phyloP scores from a whole-genome alignment of 2,329 filamentous ascomycete species.

The Colletotrichum spinosum region DNA sequence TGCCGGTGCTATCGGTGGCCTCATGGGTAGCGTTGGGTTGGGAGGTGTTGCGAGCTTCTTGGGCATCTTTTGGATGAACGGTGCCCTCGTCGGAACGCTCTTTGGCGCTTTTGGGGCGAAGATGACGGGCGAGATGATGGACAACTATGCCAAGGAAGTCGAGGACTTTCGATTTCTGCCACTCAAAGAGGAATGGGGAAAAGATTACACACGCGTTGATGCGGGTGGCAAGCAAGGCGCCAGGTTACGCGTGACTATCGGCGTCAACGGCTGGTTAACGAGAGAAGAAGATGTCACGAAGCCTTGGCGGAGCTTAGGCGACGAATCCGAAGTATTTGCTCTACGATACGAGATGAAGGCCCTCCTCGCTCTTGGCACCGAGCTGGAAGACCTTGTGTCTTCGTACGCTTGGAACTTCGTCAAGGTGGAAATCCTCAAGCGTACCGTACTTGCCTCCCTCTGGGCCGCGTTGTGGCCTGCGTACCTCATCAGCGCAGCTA shows the following conservation, averaged over 20 bases:
- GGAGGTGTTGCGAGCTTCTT: slow-evolving; percentile 89
- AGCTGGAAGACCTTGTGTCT: slow-evolving; percentile 77
- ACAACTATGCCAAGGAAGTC: slow-evolving; percentile 87
- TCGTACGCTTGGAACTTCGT: slow-evolving; percentile 81
- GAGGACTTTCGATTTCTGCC: slow-evolving; percentile 86
- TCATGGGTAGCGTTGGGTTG: slow-evolving; percentile 87
- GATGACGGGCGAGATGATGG: slow-evolving; percentile 85
- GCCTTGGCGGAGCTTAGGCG: slow-evolving; percentile 82
- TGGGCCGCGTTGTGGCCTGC: slow-evolving; percentile 78
- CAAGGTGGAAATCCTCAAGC: slow-evolving; percentile 79
- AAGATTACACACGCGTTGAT: slow-evolving; percentile 42
- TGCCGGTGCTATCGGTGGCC: slow-evolving; percentile 84
- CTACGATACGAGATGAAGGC: slow-evolving; percentile 85
- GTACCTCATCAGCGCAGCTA: slow-evolving; percentile 72
- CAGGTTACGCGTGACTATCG: slow-evolving; percentile 83
- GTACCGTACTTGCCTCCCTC: slow-evolving; percentile 75
- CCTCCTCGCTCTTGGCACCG: slow-evolving; percentile 79
- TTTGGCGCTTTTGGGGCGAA: slow-evolving; percentile 92
- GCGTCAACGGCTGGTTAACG: slow-evolving; percentile 88
- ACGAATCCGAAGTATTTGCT: slow-evolving; percentile 83
- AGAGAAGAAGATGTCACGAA: slow-evolving; percentile 79
- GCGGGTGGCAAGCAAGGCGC: slow-evolving; percentile 49
- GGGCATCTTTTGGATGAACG: slow-evolving; percentile 86
- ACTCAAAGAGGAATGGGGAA: slow-evolving; percentile 63
- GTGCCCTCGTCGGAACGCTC: slow-evolving; percentile 84